Conservation (phyloP, 23 red algal genomes). For the Agarophyton chilense region DNA sequence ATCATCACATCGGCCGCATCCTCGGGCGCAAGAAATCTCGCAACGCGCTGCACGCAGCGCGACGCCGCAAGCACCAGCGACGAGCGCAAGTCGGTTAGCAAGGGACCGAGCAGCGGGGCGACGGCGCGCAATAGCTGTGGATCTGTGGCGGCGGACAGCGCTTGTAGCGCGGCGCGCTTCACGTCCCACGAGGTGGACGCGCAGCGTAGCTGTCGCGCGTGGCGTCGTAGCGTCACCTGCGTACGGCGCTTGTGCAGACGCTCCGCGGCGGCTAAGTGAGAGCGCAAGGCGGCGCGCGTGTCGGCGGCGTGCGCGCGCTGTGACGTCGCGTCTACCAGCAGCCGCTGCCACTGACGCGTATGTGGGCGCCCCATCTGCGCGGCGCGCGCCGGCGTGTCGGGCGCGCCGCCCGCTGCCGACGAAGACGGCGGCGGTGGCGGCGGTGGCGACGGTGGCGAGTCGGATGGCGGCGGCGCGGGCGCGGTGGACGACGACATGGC, state of each 20-base stretch:
- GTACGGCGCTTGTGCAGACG: conserved; percentile 2
- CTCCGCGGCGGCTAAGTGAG: conserved; percentile 42
- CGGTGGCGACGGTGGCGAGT: background rate
- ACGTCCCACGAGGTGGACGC: background rate
- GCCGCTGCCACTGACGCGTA: conserved; percentile 35
- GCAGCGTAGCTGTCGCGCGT: background rate
- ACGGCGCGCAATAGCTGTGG: background rate
- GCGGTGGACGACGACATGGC: no score
- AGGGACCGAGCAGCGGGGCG: background rate
- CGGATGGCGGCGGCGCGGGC: background rate
- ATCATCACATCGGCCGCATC: background rate
- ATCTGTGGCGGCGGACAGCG: background rate
- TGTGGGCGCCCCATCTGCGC: conserved; percentile 10
- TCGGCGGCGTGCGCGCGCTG: background rate
- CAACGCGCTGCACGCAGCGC: background rate
- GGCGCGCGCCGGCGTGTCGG: conserved; percentile 45
- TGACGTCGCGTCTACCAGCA: conserved; percentile 10
- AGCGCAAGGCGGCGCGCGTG: conserved; percentile 19
- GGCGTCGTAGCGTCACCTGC: background rate
- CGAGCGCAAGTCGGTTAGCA: background rate
- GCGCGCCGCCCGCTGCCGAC: background rate
- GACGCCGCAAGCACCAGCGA: background rate
- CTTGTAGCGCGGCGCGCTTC: background rate
- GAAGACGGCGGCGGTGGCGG: conserved; percentile 10
- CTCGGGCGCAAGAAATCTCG: background rate